Conservation (phyloP, 106 monocot species). For the Allium sativum region DNA sequence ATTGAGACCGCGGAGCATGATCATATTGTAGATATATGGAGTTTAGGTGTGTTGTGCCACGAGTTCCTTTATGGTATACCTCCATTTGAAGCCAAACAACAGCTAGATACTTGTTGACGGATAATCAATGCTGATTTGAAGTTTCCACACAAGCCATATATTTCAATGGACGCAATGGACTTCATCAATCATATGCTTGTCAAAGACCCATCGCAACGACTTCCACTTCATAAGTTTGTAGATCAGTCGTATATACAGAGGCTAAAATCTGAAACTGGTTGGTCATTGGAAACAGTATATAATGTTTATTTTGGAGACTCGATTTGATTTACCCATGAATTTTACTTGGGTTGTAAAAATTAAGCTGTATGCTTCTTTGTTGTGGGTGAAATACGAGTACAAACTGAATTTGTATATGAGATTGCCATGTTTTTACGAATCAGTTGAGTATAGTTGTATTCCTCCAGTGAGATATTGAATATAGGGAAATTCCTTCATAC, state of each 20-base stretch:
- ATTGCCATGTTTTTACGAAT: too few relatives aligned
- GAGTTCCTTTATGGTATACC: conserved; percentile 96
- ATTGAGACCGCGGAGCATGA: conserved; percentile 96
- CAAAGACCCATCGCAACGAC: conserved; percentile 65
- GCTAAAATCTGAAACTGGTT: conserved; percentile 10
- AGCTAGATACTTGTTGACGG: conserved; percentile 82
- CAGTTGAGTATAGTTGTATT: too few relatives aligned
- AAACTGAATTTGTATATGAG: too few relatives aligned
- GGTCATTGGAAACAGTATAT: background rate
- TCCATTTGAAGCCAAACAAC: conserved; percentile 95
- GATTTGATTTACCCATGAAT: too few relatives aligned
- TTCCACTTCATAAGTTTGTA: conserved; percentile 80
- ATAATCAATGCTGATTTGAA: conserved; percentile 92
- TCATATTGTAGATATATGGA: conserved; percentile 93
- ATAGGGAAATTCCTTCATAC: too few relatives aligned
- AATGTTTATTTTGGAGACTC: background rate
- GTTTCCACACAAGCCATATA: conserved; percentile 70
- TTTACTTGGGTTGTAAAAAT: too few relatives aligned
- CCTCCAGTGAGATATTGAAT: too few relatives aligned
- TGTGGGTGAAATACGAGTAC: conserved; percentile 13
- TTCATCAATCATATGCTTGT: conserved; percentile 97
- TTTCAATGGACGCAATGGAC: conserved; percentile 76
- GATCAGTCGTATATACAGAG: conserved; percentile 89
- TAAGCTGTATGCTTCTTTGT: too few relatives aligned
- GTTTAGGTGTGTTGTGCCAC: conserved; percentile 87